Base-by-base conservation (phyloP, 2,329 filamentous ascomycete genomes). In the Boeremia lycopersici region DNA sequence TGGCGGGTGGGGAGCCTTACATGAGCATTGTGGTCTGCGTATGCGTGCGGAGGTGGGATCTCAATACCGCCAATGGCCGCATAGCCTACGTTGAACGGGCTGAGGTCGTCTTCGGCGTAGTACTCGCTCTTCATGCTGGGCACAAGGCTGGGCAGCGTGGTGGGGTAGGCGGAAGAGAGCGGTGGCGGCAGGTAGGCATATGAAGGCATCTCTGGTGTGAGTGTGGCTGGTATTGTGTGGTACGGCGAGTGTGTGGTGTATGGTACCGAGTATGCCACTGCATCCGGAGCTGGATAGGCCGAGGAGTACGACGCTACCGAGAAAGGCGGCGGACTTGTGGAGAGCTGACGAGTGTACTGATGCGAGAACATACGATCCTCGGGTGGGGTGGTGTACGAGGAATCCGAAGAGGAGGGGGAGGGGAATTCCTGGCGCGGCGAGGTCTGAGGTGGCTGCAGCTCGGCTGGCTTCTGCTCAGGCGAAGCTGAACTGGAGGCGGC, bases 11-110 rank as follows among this genome's bases (percentile, higher is more conserved):
- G 79, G 74, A 78, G 78, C 87, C 86, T 88, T 87, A 92, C 89
- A 85, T 90, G 88, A 82, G 87, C 84, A 76, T 85, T 84, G 74
- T 85, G 84, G 65, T 86, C 80, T 72, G 89, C 84, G 79, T 90
- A 91, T 25, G 83, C 79, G 64, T 84, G 81, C 53, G 81, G 78
- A 55, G 80, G 77, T 70, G 82, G 81, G 64, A 89, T 83, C 65
- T 89, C 87, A 71, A 90, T 83, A 45, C 81, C 53, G 83, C 80
- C 74, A 59, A 89, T 81, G 65, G 86, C 87, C 62, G 81, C 79
- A 73, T 90, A 91, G 77, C 79, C 83, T 77, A 89, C 84, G 75
- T 87, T 89, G 69, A 86, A 86, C 6, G 87, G 83, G 62, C 82
- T 84, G 53, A 89, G 81, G 49, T 84, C 79, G 60, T 87, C 85